These are phyloP conservation scores for Podospora australis DNA, from an alignment of 495 filamentous ascomycete species.

Conservation along the genomic window DNA sequence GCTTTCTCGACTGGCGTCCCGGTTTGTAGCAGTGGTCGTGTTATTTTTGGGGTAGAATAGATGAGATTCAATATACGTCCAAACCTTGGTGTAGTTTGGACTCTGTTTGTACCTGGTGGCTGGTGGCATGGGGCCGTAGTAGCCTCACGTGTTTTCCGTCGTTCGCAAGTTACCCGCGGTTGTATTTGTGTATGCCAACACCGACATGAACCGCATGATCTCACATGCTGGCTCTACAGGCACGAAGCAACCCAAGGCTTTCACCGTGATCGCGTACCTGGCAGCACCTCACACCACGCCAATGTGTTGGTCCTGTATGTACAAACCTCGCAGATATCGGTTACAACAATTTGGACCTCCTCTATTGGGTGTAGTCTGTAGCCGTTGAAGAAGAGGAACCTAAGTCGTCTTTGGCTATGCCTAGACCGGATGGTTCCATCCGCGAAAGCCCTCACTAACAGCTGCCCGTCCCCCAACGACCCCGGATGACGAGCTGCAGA, in stretches of 20 bases:
- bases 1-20: background rate
- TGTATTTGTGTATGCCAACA: background rate
- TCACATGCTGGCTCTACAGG: background rate
- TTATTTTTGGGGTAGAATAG: constrained; percentile 3
- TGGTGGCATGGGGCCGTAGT: background rate
- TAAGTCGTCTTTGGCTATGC: too few relatives aligned
- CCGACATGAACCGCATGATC: background rate
- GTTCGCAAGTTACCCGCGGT: too few relatives aligned
- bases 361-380: too few relatives aligned
- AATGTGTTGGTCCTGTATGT: background rate
- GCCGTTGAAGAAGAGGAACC: too few relatives aligned
- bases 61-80: constrained; percentile 1
- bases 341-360: too few relatives aligned
- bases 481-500: too few relatives aligned
- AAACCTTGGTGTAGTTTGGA: background rate
- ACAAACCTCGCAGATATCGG: too few relatives aligned
- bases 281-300: background rate
- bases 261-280: constrained; percentile 1
- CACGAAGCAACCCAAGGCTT: constrained; percentile 1
- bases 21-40: background rate
- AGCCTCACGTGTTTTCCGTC: background rate
- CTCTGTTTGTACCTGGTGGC: background rate
- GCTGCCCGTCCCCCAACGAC: too few relatives aligned
- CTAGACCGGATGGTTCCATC: background rate
- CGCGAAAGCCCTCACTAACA: background rate